A percentile compares a stretch with the other conserved stretches of the same genome.
phyloP scores from a whole-genome alignment of 2,329 filamentous ascomycete species.

The Fusarium multiceps region DNA sequence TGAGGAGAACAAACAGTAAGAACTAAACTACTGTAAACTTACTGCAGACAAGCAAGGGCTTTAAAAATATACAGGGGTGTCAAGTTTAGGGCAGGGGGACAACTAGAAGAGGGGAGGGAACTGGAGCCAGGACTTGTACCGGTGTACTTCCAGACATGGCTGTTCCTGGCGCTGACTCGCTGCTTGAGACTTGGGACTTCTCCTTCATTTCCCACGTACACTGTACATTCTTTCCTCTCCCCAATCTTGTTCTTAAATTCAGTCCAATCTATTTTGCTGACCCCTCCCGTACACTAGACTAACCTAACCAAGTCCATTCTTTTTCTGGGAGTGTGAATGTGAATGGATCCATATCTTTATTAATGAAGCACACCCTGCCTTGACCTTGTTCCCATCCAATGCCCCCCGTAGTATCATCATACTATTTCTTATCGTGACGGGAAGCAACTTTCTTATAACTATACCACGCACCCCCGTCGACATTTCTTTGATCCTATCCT shows the following conservation, averaged over 20 bases:
- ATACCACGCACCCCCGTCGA: constrained; percentile 23
- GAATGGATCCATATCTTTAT: constrained; percentile 32
- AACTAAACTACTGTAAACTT: constrained; percentile 12
- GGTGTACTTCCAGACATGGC: constrained; percentile 31
- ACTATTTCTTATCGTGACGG: constrained; percentile 22
- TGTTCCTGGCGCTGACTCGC: constrained; percentile 36
- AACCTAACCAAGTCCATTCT: constrained; percentile 2
- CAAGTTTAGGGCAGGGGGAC: background rate
- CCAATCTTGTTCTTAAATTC: constrained; percentile 4
- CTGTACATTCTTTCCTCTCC: constrained; percentile 25
- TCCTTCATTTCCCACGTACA: constrained; percentile 41
- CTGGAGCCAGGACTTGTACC: constrained; percentile 13
- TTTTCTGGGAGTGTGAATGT: constrained; percentile 6
- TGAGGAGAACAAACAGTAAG: constrained; percentile 4
- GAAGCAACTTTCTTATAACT: constrained; percentile 25
- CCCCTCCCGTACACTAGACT: constrained; percentile 34
- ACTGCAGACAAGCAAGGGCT: constrained; percentile 7
- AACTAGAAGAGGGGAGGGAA: background rate
- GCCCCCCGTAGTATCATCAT: constrained; percentile 30
- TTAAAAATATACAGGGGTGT: background rate
- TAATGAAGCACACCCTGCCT: constrained; percentile 37
- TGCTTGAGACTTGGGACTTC: constrained; percentile 27
- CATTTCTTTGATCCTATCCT: background rate
- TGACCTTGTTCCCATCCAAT: background rate
- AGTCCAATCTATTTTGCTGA: constrained; percentile 43